Evolutionary conservation across 2,329 filamentous ascomycete species (phyloP), one percentile per base, ranked within the genome.

Genomic region (Sporothrix curviconia): DNA sequence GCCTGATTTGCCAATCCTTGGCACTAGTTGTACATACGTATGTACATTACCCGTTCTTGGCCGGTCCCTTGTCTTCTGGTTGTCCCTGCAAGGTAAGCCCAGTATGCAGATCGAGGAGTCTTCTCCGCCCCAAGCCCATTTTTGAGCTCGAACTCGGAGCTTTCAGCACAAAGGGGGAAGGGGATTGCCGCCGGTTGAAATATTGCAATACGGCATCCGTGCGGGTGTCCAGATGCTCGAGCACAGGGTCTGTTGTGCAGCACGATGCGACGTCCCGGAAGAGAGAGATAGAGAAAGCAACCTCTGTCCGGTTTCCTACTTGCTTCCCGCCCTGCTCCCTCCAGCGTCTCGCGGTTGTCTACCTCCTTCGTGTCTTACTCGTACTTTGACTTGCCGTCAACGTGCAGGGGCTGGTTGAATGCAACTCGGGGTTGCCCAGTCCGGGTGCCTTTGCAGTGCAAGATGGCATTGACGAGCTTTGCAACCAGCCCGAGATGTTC

Each of bases 1-100:
- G 52, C 40, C 39, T 54, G 28, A 37, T 55, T 17, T 55, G 52
- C 39, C 42, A 47, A 39, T 47, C 42, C 15, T 30, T 39, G 39
- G 52, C 52, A 30, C 52, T 46, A 47, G 52, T n/a, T n/a, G n/a
- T n/a, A n/a, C n/a, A n/a, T 25, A 32, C 28, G 28, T 5, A 32
- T n/a, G 28, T 32, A 32, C 6, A 5, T 40, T 42, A 14, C 32
- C 52, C 52, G 30, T 44, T 37, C 51, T 43, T 36, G 40, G 52
- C 14, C 25, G 43, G 39, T 17, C 36, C 24, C 40, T 17, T 32
- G 19, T 50, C 25, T 9, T 17, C 19, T 37, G 32, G 32, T 11
- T 39, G 34, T n/a, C 32, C 12, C 32, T 51, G 39, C 39, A 44
- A 43, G 36, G 51, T 24, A 22, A 24, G 28, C 7, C 25, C 36